These are phyloP conservation scores for Musa troglodytarum DNA, from an alignment of 176 grass and related monocot genomes.

Conservation along the genomic window DNA sequence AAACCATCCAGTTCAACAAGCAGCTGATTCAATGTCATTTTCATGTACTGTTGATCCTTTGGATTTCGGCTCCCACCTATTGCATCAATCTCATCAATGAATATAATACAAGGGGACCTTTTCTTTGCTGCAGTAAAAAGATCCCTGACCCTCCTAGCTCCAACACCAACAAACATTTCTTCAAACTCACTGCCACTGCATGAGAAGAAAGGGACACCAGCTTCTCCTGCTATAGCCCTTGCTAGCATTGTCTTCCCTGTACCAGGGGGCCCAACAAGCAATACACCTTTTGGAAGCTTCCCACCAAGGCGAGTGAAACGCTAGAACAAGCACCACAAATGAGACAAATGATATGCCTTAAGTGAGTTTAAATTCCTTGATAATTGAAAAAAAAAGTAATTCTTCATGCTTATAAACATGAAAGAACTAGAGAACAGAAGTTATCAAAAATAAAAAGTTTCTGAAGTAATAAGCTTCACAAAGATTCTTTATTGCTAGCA, in stretches of 20 bases:
- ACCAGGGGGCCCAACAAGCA: conserved; percentile 36
- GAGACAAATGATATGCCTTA: background rate
- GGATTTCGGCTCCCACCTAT: conserved; percentile 81
- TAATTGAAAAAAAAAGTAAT: no score
- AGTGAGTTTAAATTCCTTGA: background rate
- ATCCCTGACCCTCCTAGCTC: conserved; percentile 67
- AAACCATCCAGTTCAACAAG: conserved; percentile 92
- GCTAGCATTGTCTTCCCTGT: conserved; percentile 72
- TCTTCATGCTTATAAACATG: no score
- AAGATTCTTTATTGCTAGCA: no score
- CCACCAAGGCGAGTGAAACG: conserved; percentile 80
- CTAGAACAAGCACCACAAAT: conserved; percentile 37
- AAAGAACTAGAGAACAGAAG: no score
- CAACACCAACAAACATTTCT: conserved; percentile 92
- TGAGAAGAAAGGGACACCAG: conserved; percentile 83
- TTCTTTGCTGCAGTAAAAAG: conserved; percentile 81
- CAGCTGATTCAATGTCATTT: conserved; percentile 86
- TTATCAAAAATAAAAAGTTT: no score
- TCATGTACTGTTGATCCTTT: conserved; percentile 68
- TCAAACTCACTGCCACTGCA: conserved; percentile 87
- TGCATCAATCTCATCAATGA: conserved; percentile 89
- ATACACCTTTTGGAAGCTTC: conserved; percentile 85
- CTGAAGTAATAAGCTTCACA: no score
- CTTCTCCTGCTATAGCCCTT: conserved; percentile 86
- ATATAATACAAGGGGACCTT: conserved; percentile 78